Conservation (phyloP, 208 protist genomes). For the Trypanosoma caninum region DNA sequence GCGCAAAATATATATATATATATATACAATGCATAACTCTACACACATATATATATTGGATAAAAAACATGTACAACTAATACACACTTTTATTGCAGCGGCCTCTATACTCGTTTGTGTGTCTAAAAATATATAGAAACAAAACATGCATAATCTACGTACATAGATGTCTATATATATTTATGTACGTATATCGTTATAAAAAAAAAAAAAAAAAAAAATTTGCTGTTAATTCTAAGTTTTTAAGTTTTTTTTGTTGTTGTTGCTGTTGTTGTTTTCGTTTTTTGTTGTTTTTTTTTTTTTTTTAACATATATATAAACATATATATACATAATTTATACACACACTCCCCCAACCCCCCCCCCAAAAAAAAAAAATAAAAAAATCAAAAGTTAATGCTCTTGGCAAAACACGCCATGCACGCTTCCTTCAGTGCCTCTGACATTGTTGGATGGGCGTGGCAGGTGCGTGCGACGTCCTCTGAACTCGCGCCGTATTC, state of each 20-base stretch:
- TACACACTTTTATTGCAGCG: too few species aligned
- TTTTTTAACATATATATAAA: not conserved
- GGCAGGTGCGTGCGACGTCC: conserved; percentile 98
- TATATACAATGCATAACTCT: too few species aligned
- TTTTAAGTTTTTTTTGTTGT: conserved; percentile 6
- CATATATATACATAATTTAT: not conserved
- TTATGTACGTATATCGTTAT: conserved; percentile 3
- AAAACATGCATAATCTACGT: not conserved
- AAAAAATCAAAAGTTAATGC: conserved; percentile 96
- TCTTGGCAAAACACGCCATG: conserved; percentile 94
- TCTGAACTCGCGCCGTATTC: conserved; percentile 98
- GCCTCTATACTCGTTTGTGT: too few species aligned
- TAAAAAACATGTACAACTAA: too few species aligned
- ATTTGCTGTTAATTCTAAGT: too few species aligned
- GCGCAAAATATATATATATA: not conserved
- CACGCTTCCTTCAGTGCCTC: conserved; percentile 99
- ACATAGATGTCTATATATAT: conserved; percentile 10
- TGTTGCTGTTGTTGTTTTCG: not conserved
- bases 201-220: conserved; percentile 14
- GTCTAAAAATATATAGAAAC: not conserved
- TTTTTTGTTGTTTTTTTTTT: not conserved
- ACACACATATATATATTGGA: too few species aligned
- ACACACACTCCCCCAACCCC: conserved; percentile 2
- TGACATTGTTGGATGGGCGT: conserved; percentile 98
- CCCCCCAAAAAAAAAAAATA: not conserved